These are phyloP conservation scores for Sclerotinia minor DNA, from an alignment of 2,329 filamentous ascomycete genomes.

Conservation along the genomic window DNA sequence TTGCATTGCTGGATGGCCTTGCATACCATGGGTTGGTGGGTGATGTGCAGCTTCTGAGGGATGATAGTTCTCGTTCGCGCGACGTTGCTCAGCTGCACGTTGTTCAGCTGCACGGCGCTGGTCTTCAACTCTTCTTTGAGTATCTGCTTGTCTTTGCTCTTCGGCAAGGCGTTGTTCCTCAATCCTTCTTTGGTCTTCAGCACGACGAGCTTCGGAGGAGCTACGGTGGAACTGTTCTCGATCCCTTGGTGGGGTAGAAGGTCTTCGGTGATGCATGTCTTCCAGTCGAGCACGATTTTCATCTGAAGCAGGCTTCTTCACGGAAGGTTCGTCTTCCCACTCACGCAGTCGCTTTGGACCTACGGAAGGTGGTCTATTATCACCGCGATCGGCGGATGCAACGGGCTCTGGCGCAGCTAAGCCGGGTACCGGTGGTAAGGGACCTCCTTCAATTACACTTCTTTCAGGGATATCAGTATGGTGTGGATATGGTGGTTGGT, in stretches of 20 bases:
- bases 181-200: slow-evolving; percentile 65
- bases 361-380: slow-evolving; percentile 77
- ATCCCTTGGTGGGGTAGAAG: slow-evolving; percentile 67
- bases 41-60: slow-evolving; percentile 92
- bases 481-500: slow-evolving; percentile 74
- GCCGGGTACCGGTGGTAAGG: slow-evolving; percentile 65
- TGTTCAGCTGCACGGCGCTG: slow-evolving; percentile 58
- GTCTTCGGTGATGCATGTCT: slow-evolving; percentile 76
- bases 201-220: slow-evolving; percentile 68
- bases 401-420: slow-evolving; percentile 67
- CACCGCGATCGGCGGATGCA: slow-evolving; percentile 60
- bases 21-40: slow-evolving; percentile 60
- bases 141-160: slow-evolving; percentile 44
- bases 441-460: slow-evolving; percentile 55
- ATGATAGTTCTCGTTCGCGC: slow-evolving; percentile 77
- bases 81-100: slow-evolving; percentile 62
- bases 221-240: slow-evolving; percentile 69
- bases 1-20: slow-evolving; percentile 63
- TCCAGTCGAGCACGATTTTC: slow-evolving; percentile 85
- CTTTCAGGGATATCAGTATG: slow-evolving; percentile 58
- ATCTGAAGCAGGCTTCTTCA: slow-evolving; percentile 87
- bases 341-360: slow-evolving; percentile 83
- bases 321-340: slow-evolving; percentile 78
- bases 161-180: slow-evolving; percentile 51
- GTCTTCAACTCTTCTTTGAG: slow-evolving; percentile 52